Evolutionary conservation across 2,329 filamentous ascomycete species (phyloP), one percentile per base, ranked within the genome.

Genomic region (Rutstroemia sp.): DNA sequence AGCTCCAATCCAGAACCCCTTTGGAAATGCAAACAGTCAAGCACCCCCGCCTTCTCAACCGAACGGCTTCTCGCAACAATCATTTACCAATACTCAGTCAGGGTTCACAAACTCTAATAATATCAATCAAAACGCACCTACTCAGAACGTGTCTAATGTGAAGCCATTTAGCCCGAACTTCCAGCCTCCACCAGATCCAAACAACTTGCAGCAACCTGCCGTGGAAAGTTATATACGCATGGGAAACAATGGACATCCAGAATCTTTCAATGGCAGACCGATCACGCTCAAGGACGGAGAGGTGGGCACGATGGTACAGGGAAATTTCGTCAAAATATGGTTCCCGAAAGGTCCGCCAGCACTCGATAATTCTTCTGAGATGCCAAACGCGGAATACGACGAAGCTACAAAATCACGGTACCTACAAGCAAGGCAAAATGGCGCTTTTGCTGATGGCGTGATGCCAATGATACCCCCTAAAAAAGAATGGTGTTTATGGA

Each of bases 401-500:
- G 77, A 83, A 2, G 78, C 77, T 57, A 78, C 81, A 19, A 81
- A 81, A 65, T 76, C 75, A 39, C 78, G 82, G 47, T 95, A 92
- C 73, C 74, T 76, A 57, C 76, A 78, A 46, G 84, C 91, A 67
- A 74, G 78, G 47, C 76, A 82, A 60, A 81, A 80, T 19, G 89
- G 89, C 0, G 71, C 69, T 34, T 96, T 95, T 69, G 77, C 80
- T 44, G 82, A 83, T 38, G 86, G 85, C 0, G 65, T 84, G 6
- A 87, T 96, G 73, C 92, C 92, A 0, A 78, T 87, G 63, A 73
- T 90, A 47, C 89, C 92, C 19, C 92, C 92, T 0, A 85, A 84
- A 71, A 78, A 83, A 59, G 89, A 92, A 66, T 92, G 84, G 76
- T 84, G 83, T 62, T 71, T 74, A 27, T 92, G 87, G 80, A 82